These are phyloP conservation scores for Pistacia vera DNA, from an alignment of 345 rosid genomes.

Conservation along the genomic window DNA sequence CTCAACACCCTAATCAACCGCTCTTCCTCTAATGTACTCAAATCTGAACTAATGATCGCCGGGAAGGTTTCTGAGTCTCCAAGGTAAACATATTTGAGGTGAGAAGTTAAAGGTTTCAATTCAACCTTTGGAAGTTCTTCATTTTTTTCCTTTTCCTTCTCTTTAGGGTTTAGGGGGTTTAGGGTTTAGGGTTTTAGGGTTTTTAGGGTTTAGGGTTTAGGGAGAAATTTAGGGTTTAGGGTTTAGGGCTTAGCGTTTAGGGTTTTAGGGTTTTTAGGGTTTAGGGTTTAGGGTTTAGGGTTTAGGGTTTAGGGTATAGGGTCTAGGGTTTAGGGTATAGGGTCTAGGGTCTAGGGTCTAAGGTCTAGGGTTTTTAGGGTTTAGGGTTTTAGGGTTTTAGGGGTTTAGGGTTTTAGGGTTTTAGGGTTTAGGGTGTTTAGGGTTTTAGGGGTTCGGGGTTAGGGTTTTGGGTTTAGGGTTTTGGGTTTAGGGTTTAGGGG, in stretches of 20 bases:
- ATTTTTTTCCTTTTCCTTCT: no score
- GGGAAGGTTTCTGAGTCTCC: no score
- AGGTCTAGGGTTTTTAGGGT: slow-evolving; percentile 18
- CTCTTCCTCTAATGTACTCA: no score
- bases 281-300: slow-evolving; percentile 27
- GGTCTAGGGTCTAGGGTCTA: slow-evolving; percentile 19
- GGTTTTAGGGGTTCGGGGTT: slow-evolving; percentile 24
- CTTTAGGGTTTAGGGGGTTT: slow-evolving; percentile 17
- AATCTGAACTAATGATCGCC: no score
- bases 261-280: slow-evolving; percentile 23
- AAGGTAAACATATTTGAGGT: no score
- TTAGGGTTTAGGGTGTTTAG: slow-evolving; percentile 24
- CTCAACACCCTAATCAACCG: no score
- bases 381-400: slow-evolving; percentile 18
- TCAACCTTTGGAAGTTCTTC: no score
- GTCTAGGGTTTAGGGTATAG: slow-evolving; percentile 22
- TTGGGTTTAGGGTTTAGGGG: slow-evolving; percentile 22
- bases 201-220: slow-evolving; percentile 19
- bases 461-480: slow-evolving; percentile 19
- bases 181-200: slow-evolving; percentile 17
- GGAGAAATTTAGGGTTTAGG: slow-evolving; percentile 20
- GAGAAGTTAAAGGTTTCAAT: no score
- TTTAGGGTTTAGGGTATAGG: slow-evolving; percentile 17
- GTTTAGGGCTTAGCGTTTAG: slow-evolving; percentile 19
- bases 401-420: slow-evolving; percentile 26